These are phyloP conservation scores for Cryphonectria nitschkei DNA, from an alignment of 2,329 filamentous ascomycete genomes.

Conservation along the genomic window DNA sequence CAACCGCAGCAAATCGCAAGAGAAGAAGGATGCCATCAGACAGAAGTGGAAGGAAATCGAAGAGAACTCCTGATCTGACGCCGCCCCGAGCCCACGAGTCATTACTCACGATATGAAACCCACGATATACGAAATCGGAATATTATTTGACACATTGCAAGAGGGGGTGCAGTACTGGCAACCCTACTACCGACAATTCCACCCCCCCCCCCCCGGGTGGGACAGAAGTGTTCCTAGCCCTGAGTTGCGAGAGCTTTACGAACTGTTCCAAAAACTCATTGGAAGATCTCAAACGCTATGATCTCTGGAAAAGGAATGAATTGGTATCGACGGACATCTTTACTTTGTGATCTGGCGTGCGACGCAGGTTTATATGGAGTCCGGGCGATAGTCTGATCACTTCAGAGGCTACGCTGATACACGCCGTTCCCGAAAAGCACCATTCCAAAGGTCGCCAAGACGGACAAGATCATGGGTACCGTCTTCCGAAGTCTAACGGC, in stretches of 20 bases:
- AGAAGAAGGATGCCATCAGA: slow-evolving; percentile 75
- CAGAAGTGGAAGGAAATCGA: slow-evolving; percentile 80
- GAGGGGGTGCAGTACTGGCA: neutral
- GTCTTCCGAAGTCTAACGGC: slow-evolving; percentile 85
- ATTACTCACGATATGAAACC: neutral
- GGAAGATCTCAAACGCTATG: neutral
- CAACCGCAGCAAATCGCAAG: slow-evolving; percentile 73
- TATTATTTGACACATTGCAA: neutral
- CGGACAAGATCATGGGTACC: slow-evolving; percentile 77
- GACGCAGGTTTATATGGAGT: neutral
- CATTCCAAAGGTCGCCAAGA: slow-evolving; percentile 79
- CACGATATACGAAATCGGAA: neutral
- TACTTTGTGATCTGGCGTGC: neutral
- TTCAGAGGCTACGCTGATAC: slow-evolving; percentile 16
- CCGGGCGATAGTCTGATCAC: neutral
- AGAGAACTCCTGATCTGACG: slow-evolving; percentile 61
- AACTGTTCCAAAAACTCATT: neutral
- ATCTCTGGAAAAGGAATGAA: neutral
- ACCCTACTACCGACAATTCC: neutral
- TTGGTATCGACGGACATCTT: neutral
- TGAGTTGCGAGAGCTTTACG: neutral
- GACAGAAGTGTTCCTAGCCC: neutral
- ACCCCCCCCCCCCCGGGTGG: neutral
- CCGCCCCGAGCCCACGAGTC: slow-evolving; percentile 29
- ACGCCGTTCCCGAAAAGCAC: slow-evolving; percentile 75